Base-by-base conservation (phyloP, 805 yeast genomes). In the Yarrowia osloensis region DNA sequence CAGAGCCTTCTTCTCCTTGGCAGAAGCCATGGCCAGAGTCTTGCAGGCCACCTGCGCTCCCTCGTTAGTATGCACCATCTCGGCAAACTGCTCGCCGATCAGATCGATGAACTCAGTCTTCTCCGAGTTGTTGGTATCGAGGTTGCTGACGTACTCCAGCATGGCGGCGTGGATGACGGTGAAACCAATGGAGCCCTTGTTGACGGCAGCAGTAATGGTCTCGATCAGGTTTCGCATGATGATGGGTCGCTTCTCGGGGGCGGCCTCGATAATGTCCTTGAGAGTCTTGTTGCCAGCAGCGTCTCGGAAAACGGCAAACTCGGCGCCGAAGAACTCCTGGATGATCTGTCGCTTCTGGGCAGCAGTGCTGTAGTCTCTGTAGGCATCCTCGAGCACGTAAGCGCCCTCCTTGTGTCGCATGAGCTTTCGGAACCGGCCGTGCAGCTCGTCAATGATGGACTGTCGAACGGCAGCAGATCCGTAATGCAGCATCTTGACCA, bases 341-440 rank as follows among this genome's bases (percentile, higher is more conserved):
- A 94, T 86, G 89, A 94, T 93, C 78, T 91, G 97, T 67, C 86
- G 85, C 77, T 86, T 90, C 79, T 94, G 98, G 70, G 88, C 90
- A 33, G 88, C 84, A 26, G 91, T 86, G 12, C 97, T 86, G 77
- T 93, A 94, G 67, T 92, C 84, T 26, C 91, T 90, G 75, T 82
- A 94, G 74, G 91, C 82, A 81, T 94, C 99, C 79, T 94, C 98
- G 71, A 93, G 92, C 44, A 94, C 98, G 74, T 94, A 92, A 15
- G 98, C 98, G 79, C 98, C 99, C 82, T 94, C 98, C 80, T 90
- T 88, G 79, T 94, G 98, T 81, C 96, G 87, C 95, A 94, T 91
- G 68, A 94, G 81, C 78, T 91, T 94, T 77, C 97, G 84, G 74
- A 91, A 85, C 73, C 88, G 88, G 61, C 99, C 99, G 74, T 92